Conservation (phyloP, 1,284 basidiomycete genomes). For the Amylostereum chailletii region DNA sequence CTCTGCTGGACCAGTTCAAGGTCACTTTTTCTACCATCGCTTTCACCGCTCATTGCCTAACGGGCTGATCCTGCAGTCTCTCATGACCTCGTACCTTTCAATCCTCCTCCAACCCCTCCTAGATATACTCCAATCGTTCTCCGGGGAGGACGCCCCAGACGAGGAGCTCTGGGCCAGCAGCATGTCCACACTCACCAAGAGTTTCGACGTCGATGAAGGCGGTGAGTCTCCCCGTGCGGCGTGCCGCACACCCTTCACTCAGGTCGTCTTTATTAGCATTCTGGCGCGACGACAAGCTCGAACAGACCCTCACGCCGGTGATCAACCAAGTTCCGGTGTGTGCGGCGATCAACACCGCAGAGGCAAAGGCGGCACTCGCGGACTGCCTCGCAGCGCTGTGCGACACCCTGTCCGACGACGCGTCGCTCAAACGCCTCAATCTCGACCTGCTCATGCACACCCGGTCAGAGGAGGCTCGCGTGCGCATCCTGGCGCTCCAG, state of each 20-base stretch:
- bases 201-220: slow-evolving; percentile 75
- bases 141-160: slow-evolving; percentile 22
- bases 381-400: slow-evolving; percentile 47
- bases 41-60: background rate
- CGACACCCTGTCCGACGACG: slow-evolving; percentile 47
- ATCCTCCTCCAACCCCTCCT: slow-evolving; percentile 66
- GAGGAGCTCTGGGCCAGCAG: slow-evolving; percentile 57
- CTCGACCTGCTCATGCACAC: slow-evolving; percentile 81
- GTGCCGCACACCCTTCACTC: background rate
- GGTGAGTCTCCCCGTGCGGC: slow-evolving; percentile 33
- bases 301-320: slow-evolving; percentile 50
- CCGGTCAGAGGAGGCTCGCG: slow-evolving; percentile 64
- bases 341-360: slow-evolving; percentile 24
- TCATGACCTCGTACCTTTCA: slow-evolving; percentile 89
- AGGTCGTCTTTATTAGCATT: slow-evolving; percentile 41
- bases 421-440: slow-evolving; percentile 75
- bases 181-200: slow-evolving; percentile 59
- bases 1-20: slow-evolving; percentile 81
- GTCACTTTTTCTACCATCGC: slow-evolving; percentile 26
- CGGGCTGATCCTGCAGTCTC: slow-evolving; percentile 34
- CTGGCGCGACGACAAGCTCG: slow-evolving; percentile 81
- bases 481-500: slow-evolving; percentile 63
- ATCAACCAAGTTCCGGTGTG: slow-evolving; percentile 60
- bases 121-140: slow-evolving; percentile 52
- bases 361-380: slow-evolving; percentile 33